Evolutionary conservation across 106 monocot genomes (phyloP), one percentile per base, ranked within the genome.

Genomic region (Acorus calamus): DNA sequence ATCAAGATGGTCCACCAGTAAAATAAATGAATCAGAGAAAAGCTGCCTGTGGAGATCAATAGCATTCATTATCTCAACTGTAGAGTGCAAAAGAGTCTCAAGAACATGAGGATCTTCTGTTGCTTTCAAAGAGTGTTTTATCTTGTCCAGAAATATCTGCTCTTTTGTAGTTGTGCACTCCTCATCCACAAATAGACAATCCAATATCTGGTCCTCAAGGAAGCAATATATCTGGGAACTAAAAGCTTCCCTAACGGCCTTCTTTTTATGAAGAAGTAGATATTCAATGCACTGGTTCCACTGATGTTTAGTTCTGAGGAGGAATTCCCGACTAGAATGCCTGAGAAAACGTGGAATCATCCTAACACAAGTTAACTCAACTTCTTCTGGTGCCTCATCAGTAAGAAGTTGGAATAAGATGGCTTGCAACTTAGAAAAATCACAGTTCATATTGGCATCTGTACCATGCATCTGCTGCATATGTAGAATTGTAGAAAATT

Each of bases 191-290:
- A 91, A 96, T 57, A 96, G 62, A 3, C 52, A 7, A 1, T 84
- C 69, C 60, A 87, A 71, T 76, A 79, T 73, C 6, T 62, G 59
- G 49, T 52, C 65, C 71, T 96, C 74, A 51, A 84, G 57, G 7
- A 98, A 88, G 67, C 83, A 77, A 61, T 48, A 69, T 68, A 98
- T 81, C 59, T 66, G 79, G 46, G 53, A 42, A 78, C 69, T 75
- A 80, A 96, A 91, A 74, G 80, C 87, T 75, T 96, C 85, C 63
- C 96, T 82, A n/a, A 96, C 79, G 55, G 80, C 69, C 72, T 81
- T 84, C 10, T 50, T 54, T 66, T 83, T 76, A 63, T 96, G 96
- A 13, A 88, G 62, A 4, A 91, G 82, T 42, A 91, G 66, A 69
- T 66, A 75, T 58, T 98, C 76, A 54, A 98, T 60, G 71, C 85